These are phyloP conservation scores for Medakamo hakoo DNA, from an alignment of 139 green algal genomes.

Conservation along the genomic window DNA sequence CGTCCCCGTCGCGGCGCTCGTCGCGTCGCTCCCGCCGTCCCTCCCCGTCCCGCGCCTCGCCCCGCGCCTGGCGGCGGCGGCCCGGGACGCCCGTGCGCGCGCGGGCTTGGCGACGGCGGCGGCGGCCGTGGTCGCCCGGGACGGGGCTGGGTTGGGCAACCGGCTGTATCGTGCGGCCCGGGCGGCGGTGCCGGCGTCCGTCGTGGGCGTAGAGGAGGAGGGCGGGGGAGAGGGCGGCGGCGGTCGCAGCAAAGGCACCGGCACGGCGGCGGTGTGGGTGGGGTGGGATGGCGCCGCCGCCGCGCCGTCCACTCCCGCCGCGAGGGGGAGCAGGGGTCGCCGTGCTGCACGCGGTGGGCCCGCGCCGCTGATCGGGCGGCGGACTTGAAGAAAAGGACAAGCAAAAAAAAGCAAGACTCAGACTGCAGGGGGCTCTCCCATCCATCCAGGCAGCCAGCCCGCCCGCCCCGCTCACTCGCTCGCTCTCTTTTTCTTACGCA, in stretches of 20 bases:
- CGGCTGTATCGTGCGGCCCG: neutral
- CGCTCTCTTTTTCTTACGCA: neutral
- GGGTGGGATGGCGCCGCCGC: too few species aligned
- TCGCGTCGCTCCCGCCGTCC: neutral
- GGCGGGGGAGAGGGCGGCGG: too few species aligned
- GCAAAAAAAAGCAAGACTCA: neutral
- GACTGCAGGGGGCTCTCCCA: too few species aligned
- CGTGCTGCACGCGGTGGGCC: too few species aligned
- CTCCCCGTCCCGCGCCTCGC: neutral
- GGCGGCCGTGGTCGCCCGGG: neutral
- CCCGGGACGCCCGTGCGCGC: neutral
- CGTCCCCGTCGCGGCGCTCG: neutral
- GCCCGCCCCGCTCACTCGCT: neutral
- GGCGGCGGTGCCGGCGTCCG: neutral
- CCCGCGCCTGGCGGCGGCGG: neutral
- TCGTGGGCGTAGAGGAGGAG: neutral
- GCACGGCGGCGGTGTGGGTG: too few species aligned
- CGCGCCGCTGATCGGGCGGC: too few species aligned
- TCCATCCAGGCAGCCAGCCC: too few species aligned
- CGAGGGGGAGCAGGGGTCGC: too few species aligned
- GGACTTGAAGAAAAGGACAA: neutral
- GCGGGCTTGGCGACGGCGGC: neutral
- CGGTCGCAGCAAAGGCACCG: too few species aligned
- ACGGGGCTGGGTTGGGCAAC: too few species aligned
- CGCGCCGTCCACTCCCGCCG: too few species aligned